These are phyloP conservation scores for Hanseniaspora pseudoguilliermondii DNA, from an alignment of 805 yeast species.

Conservation along the genomic window DNA sequence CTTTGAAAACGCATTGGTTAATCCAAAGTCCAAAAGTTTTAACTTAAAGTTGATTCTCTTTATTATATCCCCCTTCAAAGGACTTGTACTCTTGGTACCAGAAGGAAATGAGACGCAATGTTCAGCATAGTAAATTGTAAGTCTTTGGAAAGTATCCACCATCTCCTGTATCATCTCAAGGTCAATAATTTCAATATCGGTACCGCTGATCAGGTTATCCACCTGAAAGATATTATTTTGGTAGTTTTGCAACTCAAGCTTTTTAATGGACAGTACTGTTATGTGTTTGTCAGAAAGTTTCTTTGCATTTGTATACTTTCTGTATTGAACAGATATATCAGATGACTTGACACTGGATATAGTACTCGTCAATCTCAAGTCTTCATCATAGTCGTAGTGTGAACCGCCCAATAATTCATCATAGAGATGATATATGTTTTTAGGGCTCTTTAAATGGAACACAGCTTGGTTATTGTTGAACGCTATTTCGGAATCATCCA, in stretches of 20 bases:
- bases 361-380: slow-evolving; percentile 5
- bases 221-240: slow-evolving; percentile 10
- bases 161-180: neutral
- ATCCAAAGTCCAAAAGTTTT: neutral
- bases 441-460: slow-evolving; percentile 9
- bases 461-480: slow-evolving; percentile 7
- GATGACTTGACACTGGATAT: slow-evolving; percentile 9
- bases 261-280: neutral
- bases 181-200: neutral
- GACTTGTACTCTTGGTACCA: neutral
- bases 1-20: slow-evolving; percentile 3
- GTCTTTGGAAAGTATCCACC: neutral
- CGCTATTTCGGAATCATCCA: slow-evolving; percentile 1
- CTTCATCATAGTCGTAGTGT: neutral
- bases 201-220: slow-evolving; percentile 5
- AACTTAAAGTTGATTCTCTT: neutral
- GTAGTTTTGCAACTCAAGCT: slow-evolving; percentile 9
- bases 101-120: neutral
- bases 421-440: slow-evolving; percentile 6
- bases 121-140: neutral
- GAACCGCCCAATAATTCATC: slow-evolving; percentile 9
- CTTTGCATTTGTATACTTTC: neutral
- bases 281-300: neutral
- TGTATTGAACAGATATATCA: neutral
- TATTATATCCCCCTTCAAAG: neutral